A percentile compares a stretch with the other conserved stretches of the same genome.
These are phyloP conservation scores for Penicillium palitans DNA, from an alignment of 2,329 filamentous ascomycete genomes.

Conservation along the genomic window DNA sequence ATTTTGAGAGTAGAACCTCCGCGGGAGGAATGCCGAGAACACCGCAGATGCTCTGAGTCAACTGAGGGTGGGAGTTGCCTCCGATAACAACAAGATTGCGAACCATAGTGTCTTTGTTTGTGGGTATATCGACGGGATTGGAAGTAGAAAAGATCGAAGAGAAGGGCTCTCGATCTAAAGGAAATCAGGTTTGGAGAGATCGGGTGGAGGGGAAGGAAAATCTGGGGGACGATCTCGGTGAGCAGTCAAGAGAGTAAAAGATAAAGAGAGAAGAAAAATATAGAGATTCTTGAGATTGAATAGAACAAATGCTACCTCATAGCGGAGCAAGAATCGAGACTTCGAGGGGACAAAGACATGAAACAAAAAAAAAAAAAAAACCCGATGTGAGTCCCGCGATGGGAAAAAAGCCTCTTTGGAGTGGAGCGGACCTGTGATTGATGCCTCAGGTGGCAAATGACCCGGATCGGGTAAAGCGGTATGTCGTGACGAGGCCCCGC, in stretches of 20 bases:
- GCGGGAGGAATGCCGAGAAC: constrained; percentile 84
- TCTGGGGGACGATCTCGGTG: constrained; percentile 33
- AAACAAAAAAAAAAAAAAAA: constrained; percentile 24
- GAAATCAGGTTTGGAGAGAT: constrained; percentile 24
- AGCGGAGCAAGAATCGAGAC: constrained; percentile 27
- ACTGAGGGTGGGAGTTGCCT: constrained; percentile 85
- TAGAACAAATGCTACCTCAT: constrained; percentile 37
- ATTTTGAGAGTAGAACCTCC: constrained; percentile 83
- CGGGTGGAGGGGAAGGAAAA: constrained; percentile 28
- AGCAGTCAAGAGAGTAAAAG: constrained; percentile 11
- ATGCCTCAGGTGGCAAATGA: constrained; percentile 29
- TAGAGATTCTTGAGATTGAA: constrained; percentile 17
- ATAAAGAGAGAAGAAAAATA: neutral
- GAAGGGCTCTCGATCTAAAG: constrained; percentile 22
- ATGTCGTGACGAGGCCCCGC: constrained; percentile 26
- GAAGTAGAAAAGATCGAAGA: constrained; percentile 17
- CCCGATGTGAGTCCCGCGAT: constrained; percentile 39
- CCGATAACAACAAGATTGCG: constrained; percentile 93
- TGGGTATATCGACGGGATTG: constrained; percentile 11
- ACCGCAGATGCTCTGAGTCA: constrained; percentile 84
- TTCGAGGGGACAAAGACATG: constrained; percentile 24
- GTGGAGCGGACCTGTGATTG: constrained; percentile 33
- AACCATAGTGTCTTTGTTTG: constrained; percentile 63
- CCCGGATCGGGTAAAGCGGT: constrained; percentile 28
- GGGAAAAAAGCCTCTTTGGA: constrained; percentile 39